phyloP scores from a whole-genome alignment of 768 basidiomycete species.

The Agaricus bisporus region DNA sequence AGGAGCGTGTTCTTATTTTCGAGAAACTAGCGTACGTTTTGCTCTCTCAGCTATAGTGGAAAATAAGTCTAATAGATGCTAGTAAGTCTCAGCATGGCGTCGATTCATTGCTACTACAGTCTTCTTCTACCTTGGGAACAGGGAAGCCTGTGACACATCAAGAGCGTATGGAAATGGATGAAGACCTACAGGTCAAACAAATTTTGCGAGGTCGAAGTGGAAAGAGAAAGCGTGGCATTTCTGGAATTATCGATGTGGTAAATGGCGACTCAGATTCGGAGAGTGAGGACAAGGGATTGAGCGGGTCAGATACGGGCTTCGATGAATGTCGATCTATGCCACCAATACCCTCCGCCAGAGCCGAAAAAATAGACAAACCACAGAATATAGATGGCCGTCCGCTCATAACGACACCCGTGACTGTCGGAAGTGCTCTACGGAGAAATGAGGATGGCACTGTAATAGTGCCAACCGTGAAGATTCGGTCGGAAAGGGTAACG shows the following conservation, averaged over 20 bases:
- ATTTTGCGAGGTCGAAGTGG: constrained; percentile 41
- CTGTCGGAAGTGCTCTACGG: constrained; percentile 61
- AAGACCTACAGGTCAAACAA: constrained; percentile 54
- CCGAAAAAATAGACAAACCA: constrained; percentile 8
- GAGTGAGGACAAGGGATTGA: constrained; percentile 21
- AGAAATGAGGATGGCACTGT: constrained; percentile 59
- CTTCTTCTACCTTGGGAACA: constrained; percentile 81
- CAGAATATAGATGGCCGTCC: constrained; percentile 10
- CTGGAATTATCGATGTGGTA: constrained; percentile 31
- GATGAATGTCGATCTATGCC: constrained; percentile 9
- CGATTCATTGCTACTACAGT: constrained; percentile 55
- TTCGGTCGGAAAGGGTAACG: constrained; percentile 27
- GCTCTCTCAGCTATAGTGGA: neutral
- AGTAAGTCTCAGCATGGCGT: constrained; percentile 19
- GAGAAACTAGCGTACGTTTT: constrained; percentile 72
- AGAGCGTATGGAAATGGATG: constrained; percentile 49
- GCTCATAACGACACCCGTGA: constrained; percentile 13
- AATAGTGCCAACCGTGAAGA: constrained; percentile 42
- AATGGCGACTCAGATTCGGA: constrained; percentile 25
- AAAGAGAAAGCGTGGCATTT: constrained; percentile 41
- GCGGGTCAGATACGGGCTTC: constrained; percentile 8
- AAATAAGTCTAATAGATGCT: neutral
- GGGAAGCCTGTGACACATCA: constrained; percentile 57
- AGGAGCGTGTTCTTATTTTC: constrained; percentile 71
- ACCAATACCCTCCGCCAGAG: neutral